Percentiles rank a stretch among this genome's conserved stretches.
Evolutionary conservation across 2,329 filamentous ascomycete genomes (phyloP).

Genomic region (Fusarium xylarioides): DNA sequence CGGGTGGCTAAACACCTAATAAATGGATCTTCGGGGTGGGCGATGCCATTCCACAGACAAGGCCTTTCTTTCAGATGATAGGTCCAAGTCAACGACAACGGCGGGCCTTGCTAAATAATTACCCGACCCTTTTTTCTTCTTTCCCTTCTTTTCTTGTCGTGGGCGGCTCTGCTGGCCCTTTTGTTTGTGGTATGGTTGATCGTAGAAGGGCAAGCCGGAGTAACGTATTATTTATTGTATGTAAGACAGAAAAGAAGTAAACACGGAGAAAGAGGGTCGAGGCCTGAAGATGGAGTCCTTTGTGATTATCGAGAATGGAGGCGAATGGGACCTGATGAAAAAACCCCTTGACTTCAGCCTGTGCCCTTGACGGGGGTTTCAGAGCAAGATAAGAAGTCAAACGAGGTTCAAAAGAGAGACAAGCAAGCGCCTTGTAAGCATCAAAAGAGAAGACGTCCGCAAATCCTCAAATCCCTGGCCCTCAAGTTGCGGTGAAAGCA

Average conservation of each 20-base stretch:
- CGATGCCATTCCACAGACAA: slow-evolving; percentile 36
- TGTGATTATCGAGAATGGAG: slow-evolving; percentile 9
- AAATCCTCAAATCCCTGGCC: slow-evolving; percentile 30
- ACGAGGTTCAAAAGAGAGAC: not conserved
- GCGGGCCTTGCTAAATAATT: slow-evolving; percentile 21
- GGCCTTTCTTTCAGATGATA: slow-evolving; percentile 19
- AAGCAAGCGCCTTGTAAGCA: slow-evolving; percentile 11
- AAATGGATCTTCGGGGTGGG: slow-evolving; percentile 23
- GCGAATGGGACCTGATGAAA: not conserved
- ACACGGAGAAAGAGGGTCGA: slow-evolving; percentile 18
- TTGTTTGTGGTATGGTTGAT: not conserved
- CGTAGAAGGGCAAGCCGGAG: slow-evolving; percentile 1
- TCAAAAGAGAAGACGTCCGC: slow-evolving; percentile 23
- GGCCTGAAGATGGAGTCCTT: slow-evolving; percentile 12
- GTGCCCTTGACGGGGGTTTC: slow-evolving; percentile 1
- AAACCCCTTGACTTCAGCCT: not conserved
- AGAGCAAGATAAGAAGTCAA: not conserved
- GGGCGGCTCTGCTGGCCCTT: slow-evolving; percentile 14
- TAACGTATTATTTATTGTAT: not conserved
- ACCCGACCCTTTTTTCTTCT: slow-evolving; percentile 5
- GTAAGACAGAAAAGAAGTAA: not conserved
- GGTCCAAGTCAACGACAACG: slow-evolving; percentile 12
- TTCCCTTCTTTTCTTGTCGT: not conserved
- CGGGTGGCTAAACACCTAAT: slow-evolving; percentile 27
- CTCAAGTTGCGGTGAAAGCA: slow-evolving; percentile 45